Evolutionary conservation across 768 basidiomycete genomes (phyloP), one percentile per base, ranked within the genome.

Genomic region (Lentinus brumalis): DNA sequence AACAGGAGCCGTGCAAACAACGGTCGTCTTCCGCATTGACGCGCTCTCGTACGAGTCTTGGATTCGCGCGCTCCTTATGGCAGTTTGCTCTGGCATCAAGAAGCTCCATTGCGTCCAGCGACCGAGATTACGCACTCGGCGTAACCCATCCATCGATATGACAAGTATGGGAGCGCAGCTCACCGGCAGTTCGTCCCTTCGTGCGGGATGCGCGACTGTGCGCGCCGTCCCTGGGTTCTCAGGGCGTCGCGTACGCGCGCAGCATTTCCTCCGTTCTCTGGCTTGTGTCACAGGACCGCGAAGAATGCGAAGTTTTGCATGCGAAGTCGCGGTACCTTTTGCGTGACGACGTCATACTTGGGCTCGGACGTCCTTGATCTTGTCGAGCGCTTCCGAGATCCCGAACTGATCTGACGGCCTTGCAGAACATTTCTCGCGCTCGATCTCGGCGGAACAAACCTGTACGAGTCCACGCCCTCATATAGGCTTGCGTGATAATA

Each of bases 391-490:
- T n/a, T n/a, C n/a, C n/a, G n/a, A n/a, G n/a, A n/a, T n/a, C n/a
- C n/a, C n/a, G n/a, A n/a, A n/a, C n/a, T n/a, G n/a, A n/a, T n/a
- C n/a, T n/a, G n/a, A n/a, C n/a, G n/a, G n/a, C n/a, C n/a, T n/a
- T n/a, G n/a, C n/a, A n/a, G n/a, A n/a, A n/a, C n/a, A n/a, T n/a
- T n/a, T n/a, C n/a, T n/a, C 55, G 96, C 97, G 4, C 82, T 98
- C 18, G 96, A 99, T 78, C 84, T 99, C 18, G 97, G 97, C 42
- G 97, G 97, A 57, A 99, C 97, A 26, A 99, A 99, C 73, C 83
- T 99, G 91, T 97, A 75, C 72, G 91, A 79, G 4, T 55, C 5
- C 4, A 42, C 1, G n/a, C 14, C 52, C 26, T 30, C 31, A 26
- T 40, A 53, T 35, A 26, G 11, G 38, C 15, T 50, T 1, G 18